Conservation (phyloP, 179 eudicot species). For the Spergularia azorica region DNA sequence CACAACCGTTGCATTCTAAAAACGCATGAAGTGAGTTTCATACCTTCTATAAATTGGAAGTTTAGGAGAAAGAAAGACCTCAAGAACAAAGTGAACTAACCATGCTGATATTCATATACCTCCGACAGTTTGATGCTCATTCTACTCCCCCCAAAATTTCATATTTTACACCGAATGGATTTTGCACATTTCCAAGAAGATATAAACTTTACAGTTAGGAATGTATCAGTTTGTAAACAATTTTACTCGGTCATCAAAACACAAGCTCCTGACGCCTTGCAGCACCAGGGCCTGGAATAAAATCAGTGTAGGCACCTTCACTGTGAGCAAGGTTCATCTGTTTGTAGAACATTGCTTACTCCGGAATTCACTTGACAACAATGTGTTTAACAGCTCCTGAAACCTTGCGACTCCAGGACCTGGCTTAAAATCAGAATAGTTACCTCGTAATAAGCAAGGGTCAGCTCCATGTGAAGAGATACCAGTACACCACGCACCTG, state of each 20-base stretch:
- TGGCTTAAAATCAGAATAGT: conserved; percentile 61
- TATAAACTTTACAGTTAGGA: conserved; percentile 12
- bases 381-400: conserved; percentile 42
- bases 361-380: conserved; percentile 61
- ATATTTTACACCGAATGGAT: conserved; percentile 4
- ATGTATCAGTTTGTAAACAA: not conserved
- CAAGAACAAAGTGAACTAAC: not conserved
- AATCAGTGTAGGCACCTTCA: conserved; percentile 55
- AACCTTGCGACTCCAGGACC: conserved; percentile 79
- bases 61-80: too few species aligned
- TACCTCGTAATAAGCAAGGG: conserved; percentile 67
- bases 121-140: not conserved
- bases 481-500: conserved; percentile 85
- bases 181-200: not conserved
- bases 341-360: conserved; percentile 54
- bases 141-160: not conserved
- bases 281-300: conserved; percentile 62
- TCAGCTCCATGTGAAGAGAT: conserved; percentile 56
- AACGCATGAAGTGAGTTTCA: too few species aligned
- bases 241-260: not conserved
- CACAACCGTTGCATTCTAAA: too few species aligned
- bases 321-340: conserved; percentile 44
- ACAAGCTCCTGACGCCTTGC: conserved; percentile 42
- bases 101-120: not conserved
- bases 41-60: too few species aligned